Percentiles rank a stretch among this genome's conserved stretches.
Conservation (phyloP, 2,329 filamentous ascomycete genomes). For the Ophiostoma novo-ulmi region DNA sequence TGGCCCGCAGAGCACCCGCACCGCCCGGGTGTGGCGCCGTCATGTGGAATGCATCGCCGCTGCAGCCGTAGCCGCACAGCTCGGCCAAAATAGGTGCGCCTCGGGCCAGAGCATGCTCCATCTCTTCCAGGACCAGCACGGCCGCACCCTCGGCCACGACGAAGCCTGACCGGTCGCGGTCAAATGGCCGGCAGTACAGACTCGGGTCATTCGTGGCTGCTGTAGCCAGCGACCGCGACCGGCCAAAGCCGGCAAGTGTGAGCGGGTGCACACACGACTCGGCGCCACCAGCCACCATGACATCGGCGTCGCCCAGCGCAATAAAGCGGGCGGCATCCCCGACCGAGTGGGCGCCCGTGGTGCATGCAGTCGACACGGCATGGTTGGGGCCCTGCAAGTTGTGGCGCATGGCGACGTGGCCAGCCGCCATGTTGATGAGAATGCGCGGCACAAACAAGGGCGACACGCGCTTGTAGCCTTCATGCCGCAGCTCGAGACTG, state of each 20-base stretch:
- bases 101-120: constrained; percentile 77
- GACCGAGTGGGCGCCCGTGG: constrained; percentile 89
- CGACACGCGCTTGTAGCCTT: constrained; percentile 85
- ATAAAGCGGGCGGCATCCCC: constrained; percentile 93
- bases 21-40: constrained; percentile 84
- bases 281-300: constrained; percentile 93
- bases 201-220: constrained; percentile 19
- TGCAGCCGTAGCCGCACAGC: constrained; percentile 81
- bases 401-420: constrained; percentile 89
- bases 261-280: constrained; percentile 96
- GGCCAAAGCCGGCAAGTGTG: constrained; percentile 84
- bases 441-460: constrained; percentile 90
- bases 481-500: constrained; percentile 67
- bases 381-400: constrained; percentile 90
- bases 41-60: constrained; percentile 87
- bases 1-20: constrained; percentile 72
- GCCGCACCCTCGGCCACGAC: constrained; percentile 91
- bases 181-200: constrained; percentile 72
- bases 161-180: constrained; percentile 72
- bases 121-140: constrained; percentile 80
- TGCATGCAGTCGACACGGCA: constrained; percentile 88
- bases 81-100: constrained; percentile 84
- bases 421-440: constrained; percentile 90
- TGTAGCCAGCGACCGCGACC: constrained; percentile 68
- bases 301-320: constrained; percentile 80